phyloP scores from a whole-genome alignment of 306 rosid genomes.

The Cicer pinnatifidum region DNA sequence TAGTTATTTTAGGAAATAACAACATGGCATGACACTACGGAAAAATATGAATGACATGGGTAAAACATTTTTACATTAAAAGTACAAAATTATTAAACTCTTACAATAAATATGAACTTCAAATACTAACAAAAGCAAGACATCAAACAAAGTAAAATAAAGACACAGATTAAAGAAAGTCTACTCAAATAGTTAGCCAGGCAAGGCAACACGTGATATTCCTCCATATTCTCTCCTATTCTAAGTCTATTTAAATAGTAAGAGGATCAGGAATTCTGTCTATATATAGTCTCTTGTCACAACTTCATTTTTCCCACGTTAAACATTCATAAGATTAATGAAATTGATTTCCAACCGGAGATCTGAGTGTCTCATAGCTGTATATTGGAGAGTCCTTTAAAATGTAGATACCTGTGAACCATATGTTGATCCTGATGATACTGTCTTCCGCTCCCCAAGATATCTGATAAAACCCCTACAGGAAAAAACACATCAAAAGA shows the following conservation, averaged over 20 bases:
- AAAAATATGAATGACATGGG: too few species aligned
- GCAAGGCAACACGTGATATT: not conserved
- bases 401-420: constrained; percentile 73
- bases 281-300: constrained; percentile 10
- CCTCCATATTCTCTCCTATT: not conserved
- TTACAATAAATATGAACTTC: not conserved
- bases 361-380: constrained; percentile 22
- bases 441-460: constrained; percentile 73
- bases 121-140: not conserved
- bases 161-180: not conserved
- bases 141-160: constrained; percentile 21
- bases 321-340: constrained; percentile 2
- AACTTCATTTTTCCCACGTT: constrained; percentile 11
- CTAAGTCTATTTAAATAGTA: not conserved
- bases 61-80: too few species aligned
- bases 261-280: constrained; percentile 2
- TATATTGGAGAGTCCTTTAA: constrained; percentile 15
- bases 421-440: constrained; percentile 70
- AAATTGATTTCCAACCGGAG: constrained; percentile 31
- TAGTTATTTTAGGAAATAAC: not conserved
- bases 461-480: constrained; percentile 81
- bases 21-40: not conserved
- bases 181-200: not conserved
- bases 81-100: not conserved
- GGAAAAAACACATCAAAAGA: constrained; percentile 36